These are phyloP conservation scores for Fusarium sp. DNA, from an alignment of 2,329 filamentous ascomycete species.

Conservation along the genomic window DNA sequence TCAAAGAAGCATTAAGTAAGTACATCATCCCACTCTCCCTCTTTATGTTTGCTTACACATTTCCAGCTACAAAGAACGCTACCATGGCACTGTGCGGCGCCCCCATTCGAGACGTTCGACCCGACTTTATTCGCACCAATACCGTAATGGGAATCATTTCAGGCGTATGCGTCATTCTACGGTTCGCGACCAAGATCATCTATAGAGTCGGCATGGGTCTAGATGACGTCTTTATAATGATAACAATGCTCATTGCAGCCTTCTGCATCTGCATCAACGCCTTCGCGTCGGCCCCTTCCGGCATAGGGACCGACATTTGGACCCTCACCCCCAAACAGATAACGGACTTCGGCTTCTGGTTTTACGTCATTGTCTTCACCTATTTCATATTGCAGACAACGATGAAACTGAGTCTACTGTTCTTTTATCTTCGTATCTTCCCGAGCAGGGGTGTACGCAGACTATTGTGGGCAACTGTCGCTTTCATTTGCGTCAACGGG, in stretches of 20 bases:
- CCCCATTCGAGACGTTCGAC: conserved; percentile 5
- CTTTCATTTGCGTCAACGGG: background rate
- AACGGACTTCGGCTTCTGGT: background rate
- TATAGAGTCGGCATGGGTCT: background rate
- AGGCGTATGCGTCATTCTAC: background rate
- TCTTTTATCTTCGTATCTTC: conserved; percentile 34
- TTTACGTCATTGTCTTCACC: background rate
- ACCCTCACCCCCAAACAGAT: background rate
- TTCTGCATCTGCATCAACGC: background rate
- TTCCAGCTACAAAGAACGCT: background rate
- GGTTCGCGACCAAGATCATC: background rate
- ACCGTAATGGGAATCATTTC: background rate
- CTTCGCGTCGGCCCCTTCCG: background rate
- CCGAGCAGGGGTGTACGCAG: background rate
- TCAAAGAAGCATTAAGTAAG: conserved; percentile 1
- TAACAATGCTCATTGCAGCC: background rate
- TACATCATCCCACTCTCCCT: fast-evolving
- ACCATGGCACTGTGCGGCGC: background rate
- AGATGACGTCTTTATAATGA: background rate
- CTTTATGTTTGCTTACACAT: background rate
- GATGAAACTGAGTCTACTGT: conserved; percentile 11
- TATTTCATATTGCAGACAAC: background rate
- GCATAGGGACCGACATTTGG: background rate
- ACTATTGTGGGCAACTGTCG: conserved; percentile 17
- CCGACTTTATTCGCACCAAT: background rate